A percentile compares a stretch with the other conserved stretches of the same genome.
phyloP scores from a whole-genome alignment of 768 basidiomycete species.

The Kwoniella botswanensis region DNA sequence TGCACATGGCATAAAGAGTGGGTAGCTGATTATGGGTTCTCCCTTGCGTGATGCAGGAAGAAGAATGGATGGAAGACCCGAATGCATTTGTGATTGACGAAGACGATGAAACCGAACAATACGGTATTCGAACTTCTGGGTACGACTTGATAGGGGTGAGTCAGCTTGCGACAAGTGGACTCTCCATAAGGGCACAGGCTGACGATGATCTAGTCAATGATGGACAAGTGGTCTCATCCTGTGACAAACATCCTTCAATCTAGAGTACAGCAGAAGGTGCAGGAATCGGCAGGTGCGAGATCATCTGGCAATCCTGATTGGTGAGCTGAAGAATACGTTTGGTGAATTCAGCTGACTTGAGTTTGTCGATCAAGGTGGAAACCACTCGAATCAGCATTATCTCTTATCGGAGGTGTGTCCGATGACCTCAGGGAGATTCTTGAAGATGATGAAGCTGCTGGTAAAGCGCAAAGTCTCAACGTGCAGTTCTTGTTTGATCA shows the following conservation, averaged over 20 bases:
- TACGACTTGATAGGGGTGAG: constrained; percentile 80
- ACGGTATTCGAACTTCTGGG: constrained; percentile 80
- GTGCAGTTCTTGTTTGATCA: constrained; percentile 75
- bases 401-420: constrained; percentile 78
- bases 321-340: constrained; percentile 59
- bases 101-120: constrained; percentile 83
- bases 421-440: constrained; percentile 76
- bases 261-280: constrained; percentile 65
- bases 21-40: background rate
- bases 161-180: constrained; percentile 3
- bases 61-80: constrained; percentile 84
- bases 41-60: constrained; percentile 67
- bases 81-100: constrained; percentile 94
- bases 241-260: constrained; percentile 63
- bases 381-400: constrained; percentile 81
- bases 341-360: background rate
- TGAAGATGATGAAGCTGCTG: constrained; percentile 74
- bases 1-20: background rate
- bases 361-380: constrained; percentile 74
- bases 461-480: constrained; percentile 72
- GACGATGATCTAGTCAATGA: constrained; percentile 46
- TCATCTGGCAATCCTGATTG: constrained; percentile 69
- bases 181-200: constrained; percentile 1
- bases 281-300: constrained; percentile 65
- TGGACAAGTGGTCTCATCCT: constrained; percentile 56